Evolutionary conservation across 2,329 filamentous ascomycete genomes (phyloP).

Genomic region (Amylocarpus encephaloides): DNA sequence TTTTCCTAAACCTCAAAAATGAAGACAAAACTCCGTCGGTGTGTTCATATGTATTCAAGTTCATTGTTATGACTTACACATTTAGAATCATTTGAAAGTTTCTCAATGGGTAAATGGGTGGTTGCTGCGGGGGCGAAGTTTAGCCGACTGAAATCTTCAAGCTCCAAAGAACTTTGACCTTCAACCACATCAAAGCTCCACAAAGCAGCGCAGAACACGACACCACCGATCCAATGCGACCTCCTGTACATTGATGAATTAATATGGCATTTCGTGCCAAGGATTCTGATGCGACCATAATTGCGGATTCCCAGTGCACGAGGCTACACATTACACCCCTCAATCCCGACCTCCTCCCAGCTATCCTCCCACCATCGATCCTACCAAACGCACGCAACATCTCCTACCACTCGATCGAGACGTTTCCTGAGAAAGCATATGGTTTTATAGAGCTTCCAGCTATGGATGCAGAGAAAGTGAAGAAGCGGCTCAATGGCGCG

Average conservation of each 20-base stretch:
- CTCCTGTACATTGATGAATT: neutral
- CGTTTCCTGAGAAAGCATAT: conserved; percentile 85
- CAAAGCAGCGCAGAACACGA: neutral
- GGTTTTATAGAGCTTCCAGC: conserved; percentile 80
- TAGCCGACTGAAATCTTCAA: conserved; percentile 1
- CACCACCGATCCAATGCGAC: neutral
- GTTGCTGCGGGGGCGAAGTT: neutral
- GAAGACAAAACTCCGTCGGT: no score
- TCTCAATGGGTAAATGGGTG: neutral
- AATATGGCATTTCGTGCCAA: conserved; percentile 1
- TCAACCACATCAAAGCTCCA: neutral
- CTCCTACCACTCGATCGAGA: conserved; percentile 80
- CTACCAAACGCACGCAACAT: conserved; percentile 66
- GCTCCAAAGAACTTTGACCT: neutral
- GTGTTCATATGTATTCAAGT: no score
- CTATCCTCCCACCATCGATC: conserved; percentile 64
- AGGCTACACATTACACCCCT: conserved; percentile 87
- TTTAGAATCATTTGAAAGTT: no score
- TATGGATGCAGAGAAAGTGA: conserved; percentile 82
- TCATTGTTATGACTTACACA: no score
- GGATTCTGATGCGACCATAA: neutral
- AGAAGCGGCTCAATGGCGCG: conserved; percentile 82
- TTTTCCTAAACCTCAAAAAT: no score
- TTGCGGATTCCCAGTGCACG: conserved; percentile 29
- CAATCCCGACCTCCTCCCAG: conserved; percentile 63